Evolutionary conservation across 768 basidiomycete genomes (phyloP), one percentile per base, ranked within the genome.

Genomic region (Leccinum uliginosum): DNA sequence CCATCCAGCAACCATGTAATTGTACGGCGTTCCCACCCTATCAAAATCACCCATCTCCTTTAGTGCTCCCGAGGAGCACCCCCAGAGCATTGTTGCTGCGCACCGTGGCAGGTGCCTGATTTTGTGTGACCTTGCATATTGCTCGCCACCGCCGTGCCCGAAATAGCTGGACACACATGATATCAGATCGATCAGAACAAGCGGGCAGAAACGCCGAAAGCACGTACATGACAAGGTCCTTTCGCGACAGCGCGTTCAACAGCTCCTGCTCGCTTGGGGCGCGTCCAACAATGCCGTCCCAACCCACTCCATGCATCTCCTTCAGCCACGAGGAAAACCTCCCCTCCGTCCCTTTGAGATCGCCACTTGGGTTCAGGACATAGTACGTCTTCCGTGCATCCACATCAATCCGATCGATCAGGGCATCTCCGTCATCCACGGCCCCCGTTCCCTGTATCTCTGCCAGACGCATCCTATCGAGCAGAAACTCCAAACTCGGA

Each of bases 1-100:
- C 96, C 95, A 96, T 66, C 96, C 97, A 43, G 88, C 92, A n/a
- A 98, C 68, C 89, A 98, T 92, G 70, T 99, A 99, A 63, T 93
- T 87, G 70, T 91, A 86, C 1, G 97, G 93, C 14, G 93, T 98
- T 19, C 97, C 97, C 14, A 83, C 80, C 10, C 91, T 80, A 66
- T 98, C 97, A 65, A 94, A 95, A 62, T 97, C 93, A 4, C 97
- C 97, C 84, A 92, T 91, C 49, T 96, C 91, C 54, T 82, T 80
- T 59, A 99, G 71, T 1, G 82, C 74, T 10, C 96, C 97, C 0
- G 95, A 98, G 0, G 97, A 99, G 76, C 97, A 99, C 1, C 97
- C 97, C 97, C 96, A 99, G 3, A 99, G 81, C 92, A 98, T 94
- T 1, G 91, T 89, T 14, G 88, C 87, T 7, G 97, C 95, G 68